A percentile compares a stretch with the other conserved stretches of the same genome.
phyloP scores from a whole-genome alignment of 495 filamentous ascomycete genomes.

The Xylaria intraflava region DNA sequence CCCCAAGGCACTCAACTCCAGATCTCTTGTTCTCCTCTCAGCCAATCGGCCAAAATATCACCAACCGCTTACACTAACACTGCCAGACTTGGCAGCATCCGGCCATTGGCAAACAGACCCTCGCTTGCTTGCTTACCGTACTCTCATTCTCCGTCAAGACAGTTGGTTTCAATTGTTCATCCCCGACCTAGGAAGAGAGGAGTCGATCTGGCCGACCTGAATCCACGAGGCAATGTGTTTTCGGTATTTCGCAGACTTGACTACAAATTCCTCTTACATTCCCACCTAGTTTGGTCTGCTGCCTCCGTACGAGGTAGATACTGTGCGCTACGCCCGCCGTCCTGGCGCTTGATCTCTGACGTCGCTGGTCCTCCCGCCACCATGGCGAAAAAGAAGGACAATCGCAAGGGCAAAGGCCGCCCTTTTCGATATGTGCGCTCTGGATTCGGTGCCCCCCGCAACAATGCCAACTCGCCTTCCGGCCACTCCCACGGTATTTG shows the following conservation, averaged over 20 bases:
- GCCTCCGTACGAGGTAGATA: neutral
- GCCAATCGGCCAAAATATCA: no score
- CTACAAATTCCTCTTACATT: conserved; percentile 2
- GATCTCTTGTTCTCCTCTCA: no score
- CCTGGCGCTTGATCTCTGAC: neutral
- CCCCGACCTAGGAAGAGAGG: neutral
- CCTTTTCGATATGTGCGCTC: neutral
- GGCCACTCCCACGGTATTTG: conserved; percentile 10
- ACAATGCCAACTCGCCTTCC: neutral
- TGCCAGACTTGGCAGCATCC: no score
- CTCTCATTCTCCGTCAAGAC: no score
- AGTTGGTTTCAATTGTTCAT: neutral
- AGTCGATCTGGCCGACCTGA: neutral
- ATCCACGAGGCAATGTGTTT: conserved; percentile 2
- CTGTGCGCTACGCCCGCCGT: neutral
- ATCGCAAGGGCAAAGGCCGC: neutral
- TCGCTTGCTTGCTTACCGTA: neutral
- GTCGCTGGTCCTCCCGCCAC: neutral
- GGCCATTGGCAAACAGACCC: no score
- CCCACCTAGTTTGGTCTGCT: neutral
- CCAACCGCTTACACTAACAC: neutral
- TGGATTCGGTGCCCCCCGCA: neutral
- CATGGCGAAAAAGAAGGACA: conserved; percentile 6
- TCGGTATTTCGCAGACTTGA: neutral
- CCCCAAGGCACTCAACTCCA: neutral